phyloP scores from a whole-genome alignment of 768 basidiomycete genomes.

The Collybia sp. region DNA sequence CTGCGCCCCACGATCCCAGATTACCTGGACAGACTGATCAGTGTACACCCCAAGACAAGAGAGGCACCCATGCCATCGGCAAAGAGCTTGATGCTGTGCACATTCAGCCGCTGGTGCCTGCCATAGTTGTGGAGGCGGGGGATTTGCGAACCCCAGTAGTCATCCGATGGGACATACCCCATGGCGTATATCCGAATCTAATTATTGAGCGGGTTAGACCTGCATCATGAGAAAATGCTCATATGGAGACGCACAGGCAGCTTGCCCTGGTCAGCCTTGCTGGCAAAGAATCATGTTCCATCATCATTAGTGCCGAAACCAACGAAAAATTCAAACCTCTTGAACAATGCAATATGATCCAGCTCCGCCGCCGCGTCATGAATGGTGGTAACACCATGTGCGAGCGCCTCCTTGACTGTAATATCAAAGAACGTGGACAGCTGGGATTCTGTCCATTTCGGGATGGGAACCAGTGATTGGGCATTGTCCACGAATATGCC shows the following conservation, averaged over 20 bases:
- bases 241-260: conserved; percentile 52
- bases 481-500: conserved; percentile 89
- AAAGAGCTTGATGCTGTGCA: conserved; percentile 70
- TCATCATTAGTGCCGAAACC: background rate
- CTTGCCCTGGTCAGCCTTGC: conserved; percentile 62
- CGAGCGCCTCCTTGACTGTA: conserved; percentile 63
- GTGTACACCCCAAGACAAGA: background rate
- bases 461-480: conserved; percentile 67
- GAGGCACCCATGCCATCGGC: conserved; percentile 53
- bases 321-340: conserved; percentile 38
- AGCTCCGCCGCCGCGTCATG: conserved; percentile 71
- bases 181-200: conserved; percentile 62
- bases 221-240: background rate
- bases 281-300: conserved; percentile 27
- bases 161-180: conserved; percentile 44
- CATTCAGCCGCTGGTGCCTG: conserved; percentile 44
- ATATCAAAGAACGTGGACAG: conserved; percentile 55
- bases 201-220: background rate
- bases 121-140: conserved; percentile 60
- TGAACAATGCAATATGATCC: conserved; percentile 57
- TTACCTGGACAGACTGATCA: conserved; percentile 47
- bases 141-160: conserved; percentile 64
- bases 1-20: conserved; percentile 90
- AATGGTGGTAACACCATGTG: conserved; percentile 77
- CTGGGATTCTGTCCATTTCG: conserved; percentile 57